These are phyloP conservation scores for Coniochaeta hoffmannii DNA, from an alignment of 2,329 filamentous ascomycete species.

Conservation along the genomic window DNA sequence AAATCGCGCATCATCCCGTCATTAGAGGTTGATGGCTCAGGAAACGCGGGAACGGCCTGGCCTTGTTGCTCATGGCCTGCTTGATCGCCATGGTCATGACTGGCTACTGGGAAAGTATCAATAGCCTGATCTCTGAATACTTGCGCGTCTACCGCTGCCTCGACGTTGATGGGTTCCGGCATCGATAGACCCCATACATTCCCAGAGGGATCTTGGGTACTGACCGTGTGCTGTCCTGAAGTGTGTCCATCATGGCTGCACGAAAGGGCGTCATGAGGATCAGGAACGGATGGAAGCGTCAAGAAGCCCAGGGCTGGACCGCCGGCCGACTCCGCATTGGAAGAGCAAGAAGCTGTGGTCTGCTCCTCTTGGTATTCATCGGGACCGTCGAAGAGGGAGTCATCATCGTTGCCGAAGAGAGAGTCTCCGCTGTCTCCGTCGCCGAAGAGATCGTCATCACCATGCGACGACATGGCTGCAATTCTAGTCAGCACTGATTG, in stretches of 20 bases:
- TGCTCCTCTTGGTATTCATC: neutral
- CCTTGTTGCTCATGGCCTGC: neutral
- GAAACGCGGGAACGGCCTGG: neutral
- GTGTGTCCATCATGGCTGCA: slow-evolving; percentile 2
- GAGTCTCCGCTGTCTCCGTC: neutral
- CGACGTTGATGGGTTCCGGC: no score
- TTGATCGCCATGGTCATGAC: neutral
- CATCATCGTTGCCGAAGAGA: neutral
- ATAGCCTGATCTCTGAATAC: neutral
- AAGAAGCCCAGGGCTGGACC: neutral
- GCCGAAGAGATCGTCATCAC: neutral
- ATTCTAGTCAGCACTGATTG: no score
- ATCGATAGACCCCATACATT: neutral
- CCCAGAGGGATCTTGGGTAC: slow-evolving; percentile 3
- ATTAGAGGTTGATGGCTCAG: neutral
- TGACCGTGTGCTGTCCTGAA: slow-evolving; percentile 4
- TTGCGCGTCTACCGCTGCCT: neutral
- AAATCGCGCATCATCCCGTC: neutral
- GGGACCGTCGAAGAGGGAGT: neutral
- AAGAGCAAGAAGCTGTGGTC: neutral
- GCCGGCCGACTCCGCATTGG: neutral
- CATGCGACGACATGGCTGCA: neutral
- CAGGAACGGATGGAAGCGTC: slow-evolving; percentile 1
- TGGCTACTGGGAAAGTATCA: neutral
- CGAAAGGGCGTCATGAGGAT: slow-evolving; percentile 4